These are phyloP conservation scores for Mercurialis annua DNA, from an alignment of 345 rosid species.

Conservation along the genomic window DNA sequence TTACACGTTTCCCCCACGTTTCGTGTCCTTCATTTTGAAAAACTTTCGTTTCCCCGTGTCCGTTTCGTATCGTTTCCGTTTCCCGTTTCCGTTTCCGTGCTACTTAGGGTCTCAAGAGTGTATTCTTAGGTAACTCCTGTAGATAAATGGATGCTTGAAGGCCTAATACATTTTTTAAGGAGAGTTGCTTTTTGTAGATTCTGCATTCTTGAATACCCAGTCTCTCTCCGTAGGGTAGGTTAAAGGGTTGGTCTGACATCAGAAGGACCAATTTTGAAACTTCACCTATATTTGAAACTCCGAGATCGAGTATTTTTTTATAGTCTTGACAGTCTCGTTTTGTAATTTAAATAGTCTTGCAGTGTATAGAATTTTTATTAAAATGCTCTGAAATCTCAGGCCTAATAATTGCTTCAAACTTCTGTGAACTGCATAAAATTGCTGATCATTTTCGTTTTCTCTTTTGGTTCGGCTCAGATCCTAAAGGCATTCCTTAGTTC, in stretches of 20 bases:
- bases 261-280: not conserved
- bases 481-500: constrained; percentile 21
- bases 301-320: not conserved
- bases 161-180: not conserved
- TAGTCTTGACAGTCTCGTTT: not conserved
- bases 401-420: not conserved
- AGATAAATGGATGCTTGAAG: constrained; percentile 3
- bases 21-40: too few relatives aligned
- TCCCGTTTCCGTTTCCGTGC: too few relatives aligned
- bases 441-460: not conserved
- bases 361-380: not conserved
- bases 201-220: not conserved
- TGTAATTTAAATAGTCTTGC: not conserved
- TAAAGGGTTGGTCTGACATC: not conserved
- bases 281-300: not conserved
- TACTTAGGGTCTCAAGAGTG: too few relatives aligned
- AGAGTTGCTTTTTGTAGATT: not conserved
- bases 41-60: too few relatives aligned
- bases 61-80: too few relatives aligned
- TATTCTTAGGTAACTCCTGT: not conserved
- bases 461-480: constrained; percentile 12
- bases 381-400: not conserved
- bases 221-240: not conserved
- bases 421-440: not conserved
- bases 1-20: too few relatives aligned